Base-by-base conservation (phyloP, 805 yeast species). In the Hanseniaspora osmophila region DNA sequence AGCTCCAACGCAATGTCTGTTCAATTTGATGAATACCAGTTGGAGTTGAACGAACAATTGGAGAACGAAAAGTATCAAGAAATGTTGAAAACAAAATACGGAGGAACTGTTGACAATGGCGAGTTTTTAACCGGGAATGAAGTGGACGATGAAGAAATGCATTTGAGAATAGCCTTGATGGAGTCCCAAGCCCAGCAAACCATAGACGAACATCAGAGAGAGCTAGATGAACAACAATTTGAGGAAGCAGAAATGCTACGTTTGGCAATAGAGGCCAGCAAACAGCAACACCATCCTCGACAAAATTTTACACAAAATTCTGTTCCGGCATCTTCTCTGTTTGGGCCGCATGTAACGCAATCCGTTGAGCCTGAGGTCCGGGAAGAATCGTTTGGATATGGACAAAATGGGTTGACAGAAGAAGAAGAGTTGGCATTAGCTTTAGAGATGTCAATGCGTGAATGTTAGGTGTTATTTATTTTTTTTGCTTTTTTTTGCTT, bases 101-200 rank as follows among this genome's bases (percentile, higher is more conserved):
- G 61, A 44, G 64, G 64, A 16, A 32, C 32, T 22, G 60, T 56
- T 45, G 37, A 58, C 18, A 42, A 39, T 40, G 43, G 29, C 4
- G 45, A 40, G 10, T 42, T 37, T 13, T 15, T 40, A 10, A 11
- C 10, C 5, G 44, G 41, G 16, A 27, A 27, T 18, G 37, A 37
- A 27, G 42, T 33, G 3, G 62, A 61, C 33, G 62, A 59, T 29
- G 64, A 62, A 17, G 61, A 61, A 27, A 41, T 58, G 10, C 62
- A 59, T 40, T 45, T 61, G 38, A 49, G 53, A 43, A 61, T 62
- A 41, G 66, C 66, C 2, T 41, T 62, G 27, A 48, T 62, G 52
- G 66, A 62, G 45, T 62, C 66, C 2, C 53, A 54, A 44, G 44
- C 51, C 2, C 19, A 38, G 1, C 35, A 12, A 11, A 33, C 30